These are phyloP conservation scores for Trichoderma gamsii DNA, from an alignment of 495 filamentous ascomycete genomes.

Conservation along the genomic window DNA sequence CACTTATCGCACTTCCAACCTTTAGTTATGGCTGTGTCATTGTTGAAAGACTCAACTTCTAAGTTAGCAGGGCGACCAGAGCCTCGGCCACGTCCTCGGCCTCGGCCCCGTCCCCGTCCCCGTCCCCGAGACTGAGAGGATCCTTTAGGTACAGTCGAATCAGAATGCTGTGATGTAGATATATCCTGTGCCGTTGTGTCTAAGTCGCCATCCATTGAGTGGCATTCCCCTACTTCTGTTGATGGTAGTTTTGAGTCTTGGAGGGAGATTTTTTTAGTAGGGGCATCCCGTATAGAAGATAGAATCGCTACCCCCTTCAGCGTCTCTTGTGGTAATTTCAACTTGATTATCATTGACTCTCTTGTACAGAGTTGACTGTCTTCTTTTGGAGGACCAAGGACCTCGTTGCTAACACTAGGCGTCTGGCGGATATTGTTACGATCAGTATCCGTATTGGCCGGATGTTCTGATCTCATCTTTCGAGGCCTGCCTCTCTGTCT, in stretches of 20 bases:
- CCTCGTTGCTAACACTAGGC: background rate
- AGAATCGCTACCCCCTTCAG: background rate
- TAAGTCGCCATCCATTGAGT: background rate
- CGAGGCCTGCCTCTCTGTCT: conserved; percentile 2
- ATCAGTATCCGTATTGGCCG: background rate
- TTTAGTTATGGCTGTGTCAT: conserved; percentile 22
- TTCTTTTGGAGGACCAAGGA: background rate
- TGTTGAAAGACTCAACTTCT: too few relatives aligned
- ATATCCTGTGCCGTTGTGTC: background rate
- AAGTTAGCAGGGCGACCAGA: conserved; percentile 21
- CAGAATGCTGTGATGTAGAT: background rate
- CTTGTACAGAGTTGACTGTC: background rate
- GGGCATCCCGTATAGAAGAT: background rate
- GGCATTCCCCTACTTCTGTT: background rate
- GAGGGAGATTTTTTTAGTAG: background rate
- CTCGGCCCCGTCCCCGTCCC: conserved; percentile 11
- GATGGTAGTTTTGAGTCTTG: background rate
- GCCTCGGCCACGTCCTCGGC: conserved; percentile 19
- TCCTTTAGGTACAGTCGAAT: background rate
- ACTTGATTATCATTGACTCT: background rate
- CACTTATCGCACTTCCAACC: conserved; percentile 42
- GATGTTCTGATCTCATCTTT: background rate
- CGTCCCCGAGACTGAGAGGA: background rate
- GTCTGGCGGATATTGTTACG: background rate
- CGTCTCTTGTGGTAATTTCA: background rate